phyloP scores from a whole-genome alignment of 371 early-diverging fungal genomes.

The Nematocida minor region DNA sequence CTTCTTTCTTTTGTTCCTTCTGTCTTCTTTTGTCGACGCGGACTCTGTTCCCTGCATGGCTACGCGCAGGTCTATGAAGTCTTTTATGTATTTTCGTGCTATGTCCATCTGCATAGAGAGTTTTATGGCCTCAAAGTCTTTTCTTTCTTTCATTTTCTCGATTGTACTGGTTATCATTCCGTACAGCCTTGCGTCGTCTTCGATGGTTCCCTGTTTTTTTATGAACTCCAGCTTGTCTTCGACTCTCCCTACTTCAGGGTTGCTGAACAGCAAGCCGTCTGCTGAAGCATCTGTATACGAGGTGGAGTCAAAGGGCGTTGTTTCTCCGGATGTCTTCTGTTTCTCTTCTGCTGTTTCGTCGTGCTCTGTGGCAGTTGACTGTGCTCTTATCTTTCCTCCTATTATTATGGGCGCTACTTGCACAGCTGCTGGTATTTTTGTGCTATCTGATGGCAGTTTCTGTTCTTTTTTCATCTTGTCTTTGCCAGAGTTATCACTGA shows the following conservation, averaged over 20 bases:
- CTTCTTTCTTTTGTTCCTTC: not conserved
- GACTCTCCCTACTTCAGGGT: not conserved
- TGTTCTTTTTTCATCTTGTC: too few species aligned
- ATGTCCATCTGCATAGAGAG: conserved; percentile 47
- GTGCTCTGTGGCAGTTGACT: not conserved
- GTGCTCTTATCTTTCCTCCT: not conserved
- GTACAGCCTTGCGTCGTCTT: conserved; percentile 41
- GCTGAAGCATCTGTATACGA: not conserved
- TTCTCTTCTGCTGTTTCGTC: not conserved
- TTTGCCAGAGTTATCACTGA: too few species aligned
- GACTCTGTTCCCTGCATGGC: conserved; percentile 12
- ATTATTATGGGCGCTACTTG: not conserved
- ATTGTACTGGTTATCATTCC: conserved; percentile 24
- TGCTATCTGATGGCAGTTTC: not conserved
- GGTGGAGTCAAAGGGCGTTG: not conserved
- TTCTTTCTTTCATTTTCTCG: conserved; percentile 23
- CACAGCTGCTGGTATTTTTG: not conserved
- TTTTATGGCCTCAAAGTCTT: conserved; percentile 52
- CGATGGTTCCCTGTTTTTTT: conserved; percentile 36
- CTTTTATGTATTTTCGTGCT: conserved; percentile 49
- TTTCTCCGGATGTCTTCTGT: not conserved
- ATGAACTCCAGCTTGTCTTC: conserved; percentile 31
- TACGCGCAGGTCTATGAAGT: conserved; percentile 40
- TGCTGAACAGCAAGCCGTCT: not conserved
- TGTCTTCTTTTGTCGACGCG: not conserved